Conservation (phyloP, 352 stramenopile species). For the Phytophthora macrochlamydospora region DNA sequence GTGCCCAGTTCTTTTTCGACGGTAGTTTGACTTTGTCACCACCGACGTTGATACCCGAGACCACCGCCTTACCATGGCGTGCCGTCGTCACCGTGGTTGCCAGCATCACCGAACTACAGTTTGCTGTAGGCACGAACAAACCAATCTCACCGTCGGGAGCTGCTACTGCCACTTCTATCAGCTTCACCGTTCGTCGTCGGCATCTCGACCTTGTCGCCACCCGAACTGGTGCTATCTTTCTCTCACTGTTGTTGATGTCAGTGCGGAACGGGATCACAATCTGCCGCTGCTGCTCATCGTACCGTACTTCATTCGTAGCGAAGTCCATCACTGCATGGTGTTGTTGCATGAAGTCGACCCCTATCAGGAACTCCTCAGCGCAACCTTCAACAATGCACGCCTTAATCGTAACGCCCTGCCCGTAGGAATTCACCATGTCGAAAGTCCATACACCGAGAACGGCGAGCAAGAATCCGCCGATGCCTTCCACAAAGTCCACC, state of each 20-base stretch:
- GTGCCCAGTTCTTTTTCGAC: too few species aligned
- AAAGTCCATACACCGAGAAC: conserved; percentile 1
- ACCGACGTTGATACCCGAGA: too few species aligned
- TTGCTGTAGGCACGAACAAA: not conserved
- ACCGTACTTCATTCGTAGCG: not conserved
- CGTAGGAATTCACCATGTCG: not conserved
- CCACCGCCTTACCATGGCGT: not conserved
- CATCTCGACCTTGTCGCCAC: not conserved
- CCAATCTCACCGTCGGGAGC: conserved; percentile 7
- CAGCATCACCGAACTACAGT: conserved; percentile 3
- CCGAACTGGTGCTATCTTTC: not conserved
- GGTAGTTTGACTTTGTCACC: too few species aligned
- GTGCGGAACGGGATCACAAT: conserved; percentile 3
- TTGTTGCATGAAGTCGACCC: not conserved
- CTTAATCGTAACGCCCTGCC: not conserved
- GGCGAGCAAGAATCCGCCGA: conserved; percentile 1
- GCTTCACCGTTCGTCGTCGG: not conserved
- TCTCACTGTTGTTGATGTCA: too few species aligned
- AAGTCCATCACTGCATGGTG: conserved; percentile 4
- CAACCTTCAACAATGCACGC: conserved; percentile 2
- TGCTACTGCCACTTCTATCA: conserved; percentile 8
- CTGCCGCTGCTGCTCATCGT: not conserved
- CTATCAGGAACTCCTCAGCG: conserved; percentile 7
- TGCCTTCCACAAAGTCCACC: conserved; percentile 1
- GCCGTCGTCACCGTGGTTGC: conserved; percentile 6